Evolutionary conservation across 2,329 filamentous ascomycete species (phyloP).

Genomic region (Fusarium sambucinum): DNA sequence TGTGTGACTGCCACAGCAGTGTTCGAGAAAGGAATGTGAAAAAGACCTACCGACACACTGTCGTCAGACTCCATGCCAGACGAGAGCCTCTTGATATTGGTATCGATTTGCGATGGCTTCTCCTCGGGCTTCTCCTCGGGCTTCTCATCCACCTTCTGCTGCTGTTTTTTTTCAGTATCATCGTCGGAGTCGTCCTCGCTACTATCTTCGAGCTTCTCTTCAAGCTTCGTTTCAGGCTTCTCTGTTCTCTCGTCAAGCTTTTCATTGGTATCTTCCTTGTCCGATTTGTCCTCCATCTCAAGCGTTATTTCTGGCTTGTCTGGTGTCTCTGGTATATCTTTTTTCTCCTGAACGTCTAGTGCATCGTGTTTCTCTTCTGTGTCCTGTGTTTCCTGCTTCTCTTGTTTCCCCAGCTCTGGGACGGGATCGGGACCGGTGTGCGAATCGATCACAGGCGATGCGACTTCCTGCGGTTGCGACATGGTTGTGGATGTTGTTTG

Average conservation of each 20-base stretch:
- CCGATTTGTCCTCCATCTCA: not conserved
- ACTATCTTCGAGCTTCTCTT: not conserved
- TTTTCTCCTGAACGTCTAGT: slow-evolving; percentile 6
- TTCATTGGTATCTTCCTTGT: not conserved
- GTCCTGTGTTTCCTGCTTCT: slow-evolving; percentile 5
- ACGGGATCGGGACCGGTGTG: slow-evolving; percentile 20
- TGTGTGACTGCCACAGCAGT: slow-evolving; percentile 34
- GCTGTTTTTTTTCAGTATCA: slow-evolving; percentile 1
- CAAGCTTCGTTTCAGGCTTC: not conserved
- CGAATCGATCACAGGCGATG: slow-evolving; percentile 41
- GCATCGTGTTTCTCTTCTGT: slow-evolving; percentile 20
- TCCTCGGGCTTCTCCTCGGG: slow-evolving; percentile 25
- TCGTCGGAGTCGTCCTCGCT: slow-evolving; percentile 4
- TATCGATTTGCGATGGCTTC: slow-evolving; percentile 37
- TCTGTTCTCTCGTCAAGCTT: not conserved
- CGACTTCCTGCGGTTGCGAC: slow-evolving; percentile 52
- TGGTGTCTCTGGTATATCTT: slow-evolving; percentile 3
- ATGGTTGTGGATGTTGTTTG: slow-evolving; percentile 43
- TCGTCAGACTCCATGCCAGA: slow-evolving; percentile 50
- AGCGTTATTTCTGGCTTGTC: slow-evolving; percentile 14
- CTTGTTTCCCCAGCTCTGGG: slow-evolving; percentile 25
- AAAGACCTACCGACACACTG: slow-evolving; percentile 49
- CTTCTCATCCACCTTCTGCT: not conserved
- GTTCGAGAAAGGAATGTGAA: slow-evolving; percentile 24
- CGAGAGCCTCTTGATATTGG: slow-evolving; percentile 47